Percentiles rank a stretch among this genome's conserved stretches.
These are phyloP conservation scores for Trametes villosa DNA, from an alignment of 768 basidiomycete species.

Conservation along the genomic window DNA sequence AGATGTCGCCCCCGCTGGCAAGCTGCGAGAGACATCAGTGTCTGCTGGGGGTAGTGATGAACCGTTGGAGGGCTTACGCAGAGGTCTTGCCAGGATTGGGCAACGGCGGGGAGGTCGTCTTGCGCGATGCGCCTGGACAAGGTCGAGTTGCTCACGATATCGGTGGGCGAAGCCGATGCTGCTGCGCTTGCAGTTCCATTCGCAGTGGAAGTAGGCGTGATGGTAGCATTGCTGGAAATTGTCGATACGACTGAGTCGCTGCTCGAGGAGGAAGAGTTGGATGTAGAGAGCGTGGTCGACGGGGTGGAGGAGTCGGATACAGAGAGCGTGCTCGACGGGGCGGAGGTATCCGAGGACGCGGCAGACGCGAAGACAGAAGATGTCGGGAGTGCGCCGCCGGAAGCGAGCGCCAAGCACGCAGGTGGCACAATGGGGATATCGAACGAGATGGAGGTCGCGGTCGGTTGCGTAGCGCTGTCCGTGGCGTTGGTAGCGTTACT, in stretches of 20 bases:
- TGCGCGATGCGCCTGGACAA: conserved; percentile 35
- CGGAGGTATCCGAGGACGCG: not conserved
- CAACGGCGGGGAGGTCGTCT: conserved; percentile 42
- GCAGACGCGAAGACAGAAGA: not conserved
- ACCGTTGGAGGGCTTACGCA: conserved; percentile 31
- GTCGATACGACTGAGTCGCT: not conserved
- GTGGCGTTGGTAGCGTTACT: conserved; percentile 1
- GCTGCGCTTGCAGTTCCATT: not conserved
- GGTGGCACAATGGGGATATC: conserved; percentile 13
- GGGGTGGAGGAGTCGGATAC: not conserved
- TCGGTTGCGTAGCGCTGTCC: not conserved
- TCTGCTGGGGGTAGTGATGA: too few relatives aligned
- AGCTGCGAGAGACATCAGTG: conserved; percentile 15
- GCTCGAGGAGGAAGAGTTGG: not conserved
- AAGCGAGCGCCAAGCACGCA: conserved; percentile 19
- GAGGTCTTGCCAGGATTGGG: conserved; percentile 49
- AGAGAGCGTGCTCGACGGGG: not conserved
- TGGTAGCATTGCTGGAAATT: not conserved
- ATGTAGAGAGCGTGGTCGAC: not conserved
- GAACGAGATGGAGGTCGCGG: conserved; percentile 6
- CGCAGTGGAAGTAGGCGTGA: not conserved
- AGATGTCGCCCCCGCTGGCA: conserved; percentile 45
- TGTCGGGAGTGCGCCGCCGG: not conserved
- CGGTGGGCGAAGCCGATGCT: not conserved
- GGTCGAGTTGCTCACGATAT: not conserved